phyloP scores from a whole-genome alignment of 2,329 filamentous ascomycete genomes.

The Blastomyces parvus region DNA sequence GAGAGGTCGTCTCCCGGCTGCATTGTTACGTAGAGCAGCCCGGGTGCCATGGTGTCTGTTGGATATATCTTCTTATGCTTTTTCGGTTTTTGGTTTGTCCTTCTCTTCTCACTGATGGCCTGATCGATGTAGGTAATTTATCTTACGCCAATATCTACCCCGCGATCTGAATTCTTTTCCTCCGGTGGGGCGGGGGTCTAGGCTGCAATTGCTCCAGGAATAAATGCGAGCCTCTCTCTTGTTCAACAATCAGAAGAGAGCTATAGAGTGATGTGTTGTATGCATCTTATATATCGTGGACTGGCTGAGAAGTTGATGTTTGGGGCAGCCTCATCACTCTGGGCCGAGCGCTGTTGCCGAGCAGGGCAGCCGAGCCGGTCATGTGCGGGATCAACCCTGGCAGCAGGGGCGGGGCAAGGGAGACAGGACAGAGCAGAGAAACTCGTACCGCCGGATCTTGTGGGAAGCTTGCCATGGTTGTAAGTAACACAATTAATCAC shows the following conservation, averaged over 20 bases:
- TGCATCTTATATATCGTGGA: neutral
- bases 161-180: neutral
- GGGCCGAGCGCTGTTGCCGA: neutral
- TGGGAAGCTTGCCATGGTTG: neutral
- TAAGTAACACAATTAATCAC: no score
- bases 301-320: neutral
- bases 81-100: neutral
- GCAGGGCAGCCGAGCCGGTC: neutral
- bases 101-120: neutral
- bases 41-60: conserved; percentile 38
- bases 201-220: neutral
- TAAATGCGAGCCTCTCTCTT: neutral
- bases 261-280: neutral
- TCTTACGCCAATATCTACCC: neutral
- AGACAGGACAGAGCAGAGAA: no score
- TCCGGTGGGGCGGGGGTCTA: no score
- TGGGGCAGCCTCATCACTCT: no score
- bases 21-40: conserved; percentile 80
- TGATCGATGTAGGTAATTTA: no score
- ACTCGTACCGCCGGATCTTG: neutral
- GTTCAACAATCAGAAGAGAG: neutral
- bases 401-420: no score
- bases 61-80: neutral
- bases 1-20: conserved; percentile 60
- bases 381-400: no score